Base-by-base conservation (phyloP, 306 rosid species). In the Luffa acutangula region DNA sequence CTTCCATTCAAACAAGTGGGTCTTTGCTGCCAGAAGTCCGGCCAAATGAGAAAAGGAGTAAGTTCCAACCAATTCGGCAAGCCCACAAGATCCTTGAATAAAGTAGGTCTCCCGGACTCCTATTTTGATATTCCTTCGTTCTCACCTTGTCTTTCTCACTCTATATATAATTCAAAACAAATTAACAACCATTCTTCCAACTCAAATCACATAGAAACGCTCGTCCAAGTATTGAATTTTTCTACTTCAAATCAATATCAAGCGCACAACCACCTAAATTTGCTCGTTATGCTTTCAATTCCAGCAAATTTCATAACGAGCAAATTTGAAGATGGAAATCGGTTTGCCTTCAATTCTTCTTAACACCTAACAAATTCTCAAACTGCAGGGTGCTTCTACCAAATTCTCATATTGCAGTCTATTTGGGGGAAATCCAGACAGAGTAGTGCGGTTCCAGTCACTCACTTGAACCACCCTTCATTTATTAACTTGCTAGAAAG, bases 401-500 rank as follows among this genome's bases (percentile, higher is more conserved):
- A 45, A 60, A 81, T 91, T 9, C 87, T 36, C 54, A 83, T 54
- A 59, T 85, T 58, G 87, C 93, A 0, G 86, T 87, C 2, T 87
- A 85, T 56, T 89, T 89, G 63, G 89, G 93, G 41, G 86, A 79
- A 36, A 75, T 77, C 69, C 80, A 82, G 45, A 86, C 65, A 64
- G 84, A 48, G 84, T 65, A 84, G 71, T 58, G 76, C 80, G 80
- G 81, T 90, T 58, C 91, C 87, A 0, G 34, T 83, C 12, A 67
- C 83, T 14, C 82, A 77, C 82, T 71, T 88, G 83, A 84, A 85
- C 53, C 76, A 85, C 18, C 84, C 85, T 71, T 62, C 76, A 18
- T 87, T 91, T 53, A 85, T 74, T 56, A 84, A 85, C 20, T 78
- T 87, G 75, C 73, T 87, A 3, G 62, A 57, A 51, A 81, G 75